phyloP scores from a whole-genome alignment of 495 filamentous ascomycete genomes.

The Articulospora tetracladia region DNA sequence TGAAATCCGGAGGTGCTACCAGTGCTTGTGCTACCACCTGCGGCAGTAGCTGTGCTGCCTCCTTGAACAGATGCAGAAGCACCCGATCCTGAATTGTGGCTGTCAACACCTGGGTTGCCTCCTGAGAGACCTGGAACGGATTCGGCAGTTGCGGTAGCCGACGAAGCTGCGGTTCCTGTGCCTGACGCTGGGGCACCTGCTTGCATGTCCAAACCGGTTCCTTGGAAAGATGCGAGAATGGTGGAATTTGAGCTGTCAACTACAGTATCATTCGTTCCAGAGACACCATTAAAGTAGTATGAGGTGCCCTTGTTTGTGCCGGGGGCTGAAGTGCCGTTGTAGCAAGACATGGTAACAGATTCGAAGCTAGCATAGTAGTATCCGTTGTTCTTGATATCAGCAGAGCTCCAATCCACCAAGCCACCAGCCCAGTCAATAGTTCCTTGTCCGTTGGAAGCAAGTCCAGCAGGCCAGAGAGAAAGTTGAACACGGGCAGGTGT shows the following conservation, averaged over 20 bases:
- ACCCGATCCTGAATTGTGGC: slow-evolving; percentile 1
- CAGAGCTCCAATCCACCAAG: slow-evolving; percentile 77
- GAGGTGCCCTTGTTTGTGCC: slow-evolving; percentile 59
- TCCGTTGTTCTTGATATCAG: slow-evolving; percentile 73
- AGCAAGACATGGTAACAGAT: slow-evolving; percentile 81
- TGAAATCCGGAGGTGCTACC: not conserved
- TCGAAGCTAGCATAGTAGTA: slow-evolving; percentile 87
- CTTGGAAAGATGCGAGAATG: slow-evolving; percentile 74
- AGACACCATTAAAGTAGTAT: slow-evolving; percentile 68
- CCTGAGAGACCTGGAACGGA: slow-evolving; percentile 19
- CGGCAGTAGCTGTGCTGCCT: not conserved
- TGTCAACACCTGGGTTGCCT: slow-evolving; percentile 9
- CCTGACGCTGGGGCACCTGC: slow-evolving; percentile 27
- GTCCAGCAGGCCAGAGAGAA: slow-evolving; percentile 93
- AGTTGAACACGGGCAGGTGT: slow-evolving; percentile 91
- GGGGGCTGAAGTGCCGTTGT: slow-evolving; percentile 56
- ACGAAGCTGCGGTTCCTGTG: slow-evolving; percentile 1
- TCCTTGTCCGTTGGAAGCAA: slow-evolving; percentile 70
- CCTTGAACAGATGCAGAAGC: not conserved
- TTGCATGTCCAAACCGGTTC: slow-evolving; percentile 70
- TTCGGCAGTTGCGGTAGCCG: slow-evolving; percentile 2
- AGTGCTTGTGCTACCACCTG: slow-evolving; percentile 3
- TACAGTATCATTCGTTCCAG: slow-evolving; percentile 71
- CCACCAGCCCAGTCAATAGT: slow-evolving; percentile 93
- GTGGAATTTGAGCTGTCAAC: slow-evolving; percentile 70